Conservation (phyloP, 208 protist species). For the Trypanosoma melophagium region DNA sequence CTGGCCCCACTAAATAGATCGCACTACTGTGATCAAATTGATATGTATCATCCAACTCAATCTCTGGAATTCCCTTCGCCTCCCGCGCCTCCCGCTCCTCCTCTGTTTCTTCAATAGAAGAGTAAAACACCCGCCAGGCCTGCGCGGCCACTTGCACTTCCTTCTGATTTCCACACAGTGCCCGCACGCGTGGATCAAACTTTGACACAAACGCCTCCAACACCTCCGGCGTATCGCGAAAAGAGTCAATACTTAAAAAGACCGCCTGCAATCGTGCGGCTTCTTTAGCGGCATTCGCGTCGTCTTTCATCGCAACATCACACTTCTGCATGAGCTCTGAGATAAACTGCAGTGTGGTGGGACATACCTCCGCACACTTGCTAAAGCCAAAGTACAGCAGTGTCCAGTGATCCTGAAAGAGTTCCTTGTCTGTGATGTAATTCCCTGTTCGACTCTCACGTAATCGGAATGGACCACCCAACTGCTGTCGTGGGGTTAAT, state of each 20-base stretch:
- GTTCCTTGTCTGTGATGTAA: constrained; percentile 61
- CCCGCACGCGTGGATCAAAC: constrained; percentile 62
- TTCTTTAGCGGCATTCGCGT: constrained; percentile 38
- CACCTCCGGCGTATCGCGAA: constrained; percentile 68
- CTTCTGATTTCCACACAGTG: constrained; percentile 50
- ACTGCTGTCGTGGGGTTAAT: constrained; percentile 47
- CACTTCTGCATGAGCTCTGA: constrained; percentile 56
- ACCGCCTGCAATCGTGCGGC: constrained; percentile 57
- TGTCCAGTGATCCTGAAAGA: constrained; percentile 79
- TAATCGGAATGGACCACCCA: constrained; percentile 72
- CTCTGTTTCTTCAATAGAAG: constrained; percentile 78
- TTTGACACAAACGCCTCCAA: constrained; percentile 65
- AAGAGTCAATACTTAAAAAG: constrained; percentile 80
- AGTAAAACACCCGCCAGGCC: constrained; percentile 85
- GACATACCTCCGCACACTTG: constrained; percentile 85
- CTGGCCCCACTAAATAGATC: constrained; percentile 81
- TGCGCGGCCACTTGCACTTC: constrained; percentile 57
- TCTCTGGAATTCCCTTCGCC: constrained; percentile 53
- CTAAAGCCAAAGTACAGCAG: constrained; percentile 89
- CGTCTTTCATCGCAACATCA: constrained; percentile 35
- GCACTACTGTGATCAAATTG: constrained; percentile 89
- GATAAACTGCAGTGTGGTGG: constrained; percentile 72
- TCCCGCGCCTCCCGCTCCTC: constrained; percentile 61
- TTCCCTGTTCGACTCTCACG: constrained; percentile 58
- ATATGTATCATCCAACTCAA: constrained; percentile 70